Conservation (phyloP, 352 stramenopile genomes). For the Pythium grandisporangium region DNA sequence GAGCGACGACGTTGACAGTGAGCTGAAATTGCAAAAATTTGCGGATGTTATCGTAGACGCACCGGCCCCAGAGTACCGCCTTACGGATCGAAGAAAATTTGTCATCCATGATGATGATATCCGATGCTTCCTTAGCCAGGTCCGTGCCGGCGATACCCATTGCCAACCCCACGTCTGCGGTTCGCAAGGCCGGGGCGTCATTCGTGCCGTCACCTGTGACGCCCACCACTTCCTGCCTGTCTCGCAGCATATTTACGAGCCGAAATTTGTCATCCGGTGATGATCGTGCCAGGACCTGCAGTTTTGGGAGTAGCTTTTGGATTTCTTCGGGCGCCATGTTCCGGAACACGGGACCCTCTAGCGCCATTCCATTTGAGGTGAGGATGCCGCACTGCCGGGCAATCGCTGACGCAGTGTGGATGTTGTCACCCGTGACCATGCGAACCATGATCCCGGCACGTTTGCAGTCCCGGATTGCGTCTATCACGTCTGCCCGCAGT, state of each 20-base stretch:
- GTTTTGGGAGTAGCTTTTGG: constrained; percentile 41
- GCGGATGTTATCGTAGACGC: constrained; percentile 80
- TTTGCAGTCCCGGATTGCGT: constrained; percentile 92
- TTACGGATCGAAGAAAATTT: constrained; percentile 79
- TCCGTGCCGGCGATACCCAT: constrained; percentile 81
- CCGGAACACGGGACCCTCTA: constrained; percentile 91
- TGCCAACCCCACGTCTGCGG: constrained; percentile 63
- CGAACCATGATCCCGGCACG: constrained; percentile 96
- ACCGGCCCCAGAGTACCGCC: constrained; percentile 69
- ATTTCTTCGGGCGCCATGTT: constrained; percentile 64
- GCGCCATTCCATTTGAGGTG: constrained; percentile 76
- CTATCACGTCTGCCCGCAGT: constrained; percentile 89
- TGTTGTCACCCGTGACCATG: constrained; percentile 99
- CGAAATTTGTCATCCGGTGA: constrained; percentile 97
- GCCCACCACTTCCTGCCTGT: constrained; percentile 62
- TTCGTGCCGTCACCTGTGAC: constrained; percentile 80
- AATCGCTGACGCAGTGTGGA: constrained; percentile 96
- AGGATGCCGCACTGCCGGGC: constrained; percentile 95
- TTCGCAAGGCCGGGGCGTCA: constrained; percentile 60
- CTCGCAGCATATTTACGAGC: constrained; percentile 85
- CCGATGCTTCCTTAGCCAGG: constrained; percentile 71
- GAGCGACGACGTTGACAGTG: constrained; percentile 75
- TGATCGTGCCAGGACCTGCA: constrained; percentile 89
- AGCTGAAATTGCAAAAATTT: constrained; percentile 84
- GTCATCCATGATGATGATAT: constrained; percentile 87